phyloP scores from a whole-genome alignment of 2,329 filamentous ascomycete genomes.

The Achaetomium macrosporum region DNA sequence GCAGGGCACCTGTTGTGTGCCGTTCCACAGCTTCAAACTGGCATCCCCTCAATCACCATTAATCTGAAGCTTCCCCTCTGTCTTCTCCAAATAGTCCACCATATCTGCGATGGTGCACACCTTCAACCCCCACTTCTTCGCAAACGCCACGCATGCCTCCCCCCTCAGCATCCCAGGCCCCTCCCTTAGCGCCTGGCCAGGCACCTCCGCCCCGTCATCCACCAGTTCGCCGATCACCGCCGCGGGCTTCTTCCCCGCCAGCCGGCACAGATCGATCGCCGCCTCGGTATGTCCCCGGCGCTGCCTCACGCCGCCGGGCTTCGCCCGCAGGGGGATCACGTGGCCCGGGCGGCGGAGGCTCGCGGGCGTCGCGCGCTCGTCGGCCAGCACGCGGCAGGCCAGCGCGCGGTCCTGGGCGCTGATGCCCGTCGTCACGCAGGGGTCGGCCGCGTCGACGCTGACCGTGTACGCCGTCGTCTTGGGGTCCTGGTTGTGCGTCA shows the following conservation, averaged over 20 bases:
- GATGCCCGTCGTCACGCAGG: constrained; percentile 80
- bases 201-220: constrained; percentile 70
- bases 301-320: constrained; percentile 72
- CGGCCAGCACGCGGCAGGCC: constrained; percentile 72
- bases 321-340: constrained; percentile 76
- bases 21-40: neutral
- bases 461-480: constrained; percentile 92
- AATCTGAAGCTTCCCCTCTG: constrained; percentile 53
- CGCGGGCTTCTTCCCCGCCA: constrained; percentile 71
- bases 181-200: constrained; percentile 58
- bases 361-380: constrained; percentile 48
- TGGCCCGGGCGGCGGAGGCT: constrained; percentile 82
- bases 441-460: constrained; percentile 72
- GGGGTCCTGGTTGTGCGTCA: constrained; percentile 65
- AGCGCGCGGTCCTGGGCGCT: constrained; percentile 80
- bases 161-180: constrained; percentile 86
- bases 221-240: constrained; percentile 90
- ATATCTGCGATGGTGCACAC: constrained; percentile 94
- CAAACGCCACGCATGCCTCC: constrained; percentile 84
- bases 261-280: constrained; percentile 78
- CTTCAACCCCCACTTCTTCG: constrained; percentile 79
- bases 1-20: neutral
- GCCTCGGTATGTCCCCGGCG: constrained; percentile 89
- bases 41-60: constrained; percentile 34
- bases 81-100: constrained; percentile 71